Conservation (phyloP, 371 early-diverging fungal genomes). For the Mortierella sp. region DNA sequence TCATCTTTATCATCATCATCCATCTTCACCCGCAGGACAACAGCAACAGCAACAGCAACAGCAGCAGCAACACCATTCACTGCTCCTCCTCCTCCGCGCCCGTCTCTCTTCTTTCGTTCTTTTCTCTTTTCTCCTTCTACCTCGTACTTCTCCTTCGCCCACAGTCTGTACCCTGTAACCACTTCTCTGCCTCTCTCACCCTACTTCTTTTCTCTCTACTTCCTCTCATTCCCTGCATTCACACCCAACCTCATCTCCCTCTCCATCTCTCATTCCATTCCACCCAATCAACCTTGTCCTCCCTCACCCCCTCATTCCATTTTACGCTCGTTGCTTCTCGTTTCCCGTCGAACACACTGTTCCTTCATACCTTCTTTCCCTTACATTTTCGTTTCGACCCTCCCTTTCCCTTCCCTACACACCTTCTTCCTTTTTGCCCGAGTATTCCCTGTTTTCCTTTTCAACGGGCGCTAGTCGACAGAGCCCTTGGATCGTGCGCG, state of each 20-base stretch:
- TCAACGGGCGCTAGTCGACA: neutral
- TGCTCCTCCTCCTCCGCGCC: neutral
- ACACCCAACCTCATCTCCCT: neutral
- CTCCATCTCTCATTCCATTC: conserved; percentile 4
- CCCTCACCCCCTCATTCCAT: neutral
- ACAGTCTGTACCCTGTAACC: neutral
- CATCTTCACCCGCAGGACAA: neutral
- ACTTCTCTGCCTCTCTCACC: neutral
- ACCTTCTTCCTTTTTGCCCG: neutral
- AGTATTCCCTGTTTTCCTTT: neutral
- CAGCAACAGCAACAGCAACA: neutral
- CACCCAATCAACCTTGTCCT: neutral
- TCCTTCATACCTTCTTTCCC: neutral
- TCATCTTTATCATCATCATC: neutral
- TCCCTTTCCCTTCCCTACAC: neutral
- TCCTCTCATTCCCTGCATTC: neutral
- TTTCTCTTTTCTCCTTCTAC: neutral
- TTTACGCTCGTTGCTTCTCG: neutral
- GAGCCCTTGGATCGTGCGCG: neutral
- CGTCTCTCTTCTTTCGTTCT: neutral
- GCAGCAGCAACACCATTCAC: too few relatives aligned
- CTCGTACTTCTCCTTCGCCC: neutral
- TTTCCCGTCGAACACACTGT: neutral
- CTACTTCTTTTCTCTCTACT: neutral
- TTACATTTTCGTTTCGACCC: neutral